Base-by-base conservation (phyloP, 768 basidiomycete genomes). In the Phlebiopsis flavidoalba region DNA sequence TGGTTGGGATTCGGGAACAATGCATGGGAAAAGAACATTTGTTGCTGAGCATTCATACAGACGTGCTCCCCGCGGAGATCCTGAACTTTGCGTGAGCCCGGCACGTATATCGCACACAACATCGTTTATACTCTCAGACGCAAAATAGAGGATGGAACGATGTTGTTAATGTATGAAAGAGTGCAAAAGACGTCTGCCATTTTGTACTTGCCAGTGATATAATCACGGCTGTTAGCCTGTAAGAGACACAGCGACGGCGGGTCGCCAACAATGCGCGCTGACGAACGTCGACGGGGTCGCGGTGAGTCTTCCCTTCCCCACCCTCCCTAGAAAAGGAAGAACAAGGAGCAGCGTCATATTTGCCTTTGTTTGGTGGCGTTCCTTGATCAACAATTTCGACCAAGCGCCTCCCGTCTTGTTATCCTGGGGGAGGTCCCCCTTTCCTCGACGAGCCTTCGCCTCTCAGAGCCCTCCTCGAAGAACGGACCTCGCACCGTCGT, bases 361-460 rank as follows among this genome's bases (percentile, higher is more conserved):
- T 55, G 54, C n/a, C 36, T 11, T 12, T 53, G 14, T 53, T 35
- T 36, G 14, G n/a, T n/a, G n/a, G 52, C 37, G 40, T 22, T 43
- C 33, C 40, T 43, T 53, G 37, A 55, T 55, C 54, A 43, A 55
- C 37, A 55, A 55, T 55, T 55, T 55, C 35, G 21, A 8, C 26
- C 19, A 31, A 22, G 54, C 54, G 37, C 54, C 46, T 60, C 15
- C 37, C 36, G 51, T 60, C n/a, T n/a, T 53, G 50, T 54, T 46
- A 54, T 54, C 59, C 59, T 31, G n/a, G n/a, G n/a, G n/a, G n/a
- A n/a, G n/a, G n/a, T n/a, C 36, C 50, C 40, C 49, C 53, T 55
- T 53, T 48, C 56, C 31, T 47, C 33, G 40, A 43, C 40, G 40
- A 43, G 40, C 40, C 11, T 43, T 43, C 40, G 40, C 10, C 40